A percentile compares a stretch with the other conserved stretches of the same genome.
Evolutionary conservation across 2,329 filamentous ascomycete species (phyloP).

Genomic region (Sporothrix globosa): DNA sequence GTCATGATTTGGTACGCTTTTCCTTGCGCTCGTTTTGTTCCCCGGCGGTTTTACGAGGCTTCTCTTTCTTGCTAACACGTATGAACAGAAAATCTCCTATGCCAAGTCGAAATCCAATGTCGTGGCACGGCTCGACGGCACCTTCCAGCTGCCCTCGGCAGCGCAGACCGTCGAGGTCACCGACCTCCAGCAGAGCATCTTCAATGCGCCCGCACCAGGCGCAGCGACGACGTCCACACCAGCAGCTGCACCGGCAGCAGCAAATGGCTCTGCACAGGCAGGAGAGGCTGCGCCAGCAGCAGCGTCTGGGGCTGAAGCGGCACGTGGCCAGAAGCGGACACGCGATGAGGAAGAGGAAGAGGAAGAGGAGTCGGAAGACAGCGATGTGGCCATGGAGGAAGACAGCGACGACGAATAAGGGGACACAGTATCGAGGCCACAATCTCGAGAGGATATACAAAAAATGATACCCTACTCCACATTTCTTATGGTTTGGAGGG

Average conservation of each 20-base stretch:
- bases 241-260: conserved; percentile 36
- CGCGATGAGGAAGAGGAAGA: conserved; percentile 70
- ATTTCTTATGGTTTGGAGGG: not conserved
- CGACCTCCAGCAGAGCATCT: conserved; percentile 78
- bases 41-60: not conserved
- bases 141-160: conserved; percentile 70
- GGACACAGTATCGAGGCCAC: not conserved
- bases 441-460: not conserved
- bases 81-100: conserved; percentile 78
- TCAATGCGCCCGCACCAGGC: conserved; percentile 66
- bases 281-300: conserved; percentile 46
- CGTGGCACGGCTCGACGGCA: conserved; percentile 88
- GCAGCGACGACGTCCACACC: conserved; percentile 52
- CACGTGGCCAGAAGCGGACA: conserved; percentile 68
- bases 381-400: conserved; percentile 68
- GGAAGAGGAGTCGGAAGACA: conserved; percentile 62
- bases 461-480: conserved; percentile 27
- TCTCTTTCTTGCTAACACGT: not conserved
- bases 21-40: not conserved
- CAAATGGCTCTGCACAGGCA: conserved; percentile 34
- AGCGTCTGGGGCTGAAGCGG: not conserved
- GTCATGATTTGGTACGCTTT: conserved; percentile 74
- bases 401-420: conserved; percentile 70
- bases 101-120: conserved; percentile 87
- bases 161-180: conserved; percentile 65